A percentile compares a stretch with the other conserved stretches of the same genome.
Conservation (phyloP, 2,329 filamentous ascomycete genomes). For the Exophiala calicioides region DNA sequence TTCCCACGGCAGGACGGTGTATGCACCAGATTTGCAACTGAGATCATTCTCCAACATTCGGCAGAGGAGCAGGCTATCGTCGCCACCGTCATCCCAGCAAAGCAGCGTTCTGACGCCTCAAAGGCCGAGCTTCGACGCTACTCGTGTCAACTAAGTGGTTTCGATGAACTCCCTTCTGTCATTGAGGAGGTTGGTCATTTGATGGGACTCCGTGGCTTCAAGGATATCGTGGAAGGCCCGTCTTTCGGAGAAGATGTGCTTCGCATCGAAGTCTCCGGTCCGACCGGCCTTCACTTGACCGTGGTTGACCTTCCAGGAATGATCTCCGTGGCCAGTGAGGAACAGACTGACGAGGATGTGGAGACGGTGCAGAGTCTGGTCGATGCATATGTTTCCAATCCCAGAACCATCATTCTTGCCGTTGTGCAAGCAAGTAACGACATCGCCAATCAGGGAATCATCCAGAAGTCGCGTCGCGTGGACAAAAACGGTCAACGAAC, state of each 20-base stretch:
- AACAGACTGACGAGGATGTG: conserved; percentile 49
- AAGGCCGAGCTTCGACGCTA: no score
- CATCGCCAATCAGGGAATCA: conserved; percentile 43
- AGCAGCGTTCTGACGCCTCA: conserved; percentile 43
- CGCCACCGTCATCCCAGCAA: conserved; percentile 47
- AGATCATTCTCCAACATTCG: conserved; percentile 33
- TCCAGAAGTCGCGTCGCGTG: conserved; percentile 39
- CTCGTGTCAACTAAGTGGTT: no score
- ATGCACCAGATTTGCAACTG: conserved; percentile 17
- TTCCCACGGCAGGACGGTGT: conserved; percentile 19
- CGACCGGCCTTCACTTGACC: conserved; percentile 46
- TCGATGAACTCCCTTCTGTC: no score
- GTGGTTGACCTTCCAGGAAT: conserved; percentile 60
- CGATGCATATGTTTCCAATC: conserved; percentile 42
- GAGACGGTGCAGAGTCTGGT: conserved; percentile 50
- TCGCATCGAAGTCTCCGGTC: conserved; percentile 33
- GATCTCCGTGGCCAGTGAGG: conserved; percentile 46
- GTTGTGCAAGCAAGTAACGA: conserved; percentile 42
- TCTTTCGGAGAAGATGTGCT: conserved; percentile 40
- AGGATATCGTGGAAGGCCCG: no score
- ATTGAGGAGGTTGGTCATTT: no score
- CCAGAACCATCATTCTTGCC: conserved; percentile 50
- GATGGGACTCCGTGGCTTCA: no score
- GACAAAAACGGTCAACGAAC: conserved; percentile 12
- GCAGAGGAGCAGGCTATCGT: not conserved